These are phyloP conservation scores for Pseudogymnoascus pannorum DNA, from an alignment of 2,329 filamentous ascomycete species.

Conservation along the genomic window DNA sequence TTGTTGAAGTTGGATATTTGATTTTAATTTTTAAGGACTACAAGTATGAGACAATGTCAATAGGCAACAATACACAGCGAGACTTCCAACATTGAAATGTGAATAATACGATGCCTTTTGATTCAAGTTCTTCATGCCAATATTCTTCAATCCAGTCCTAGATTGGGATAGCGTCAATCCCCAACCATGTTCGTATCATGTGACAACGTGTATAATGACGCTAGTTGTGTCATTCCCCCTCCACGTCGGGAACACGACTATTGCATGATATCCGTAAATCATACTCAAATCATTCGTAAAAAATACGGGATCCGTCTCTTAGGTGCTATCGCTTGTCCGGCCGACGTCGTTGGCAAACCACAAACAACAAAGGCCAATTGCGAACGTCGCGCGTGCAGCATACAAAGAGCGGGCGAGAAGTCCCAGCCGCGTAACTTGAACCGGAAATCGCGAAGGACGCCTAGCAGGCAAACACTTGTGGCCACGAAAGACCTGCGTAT, in stretches of 20 bases:
- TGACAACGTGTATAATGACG: conserved; percentile 7
- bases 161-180: background rate
- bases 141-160: background rate
- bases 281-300: background rate
- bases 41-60: background rate
- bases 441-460: background rate
- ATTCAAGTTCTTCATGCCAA: background rate
- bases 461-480: background rate
- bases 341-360: background rate
- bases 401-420: conserved; percentile 1
- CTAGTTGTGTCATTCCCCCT: conserved; percentile 7
- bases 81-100: background rate
- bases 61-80: background rate
- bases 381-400: background rate
- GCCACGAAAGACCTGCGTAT: background rate
- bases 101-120: background rate
- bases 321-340: background rate
- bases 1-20: background rate
- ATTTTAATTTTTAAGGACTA: background rate
- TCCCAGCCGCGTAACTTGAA: background rate
- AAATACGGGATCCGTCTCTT: background rate
- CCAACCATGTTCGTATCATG: background rate
- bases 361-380: background rate
- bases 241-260: conserved; percentile 1
- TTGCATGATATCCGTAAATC: conserved; percentile 2